Base-by-base conservation (phyloP, 1,139 yeast genomes). In the Yamadazyma atmosphaerica region DNA sequence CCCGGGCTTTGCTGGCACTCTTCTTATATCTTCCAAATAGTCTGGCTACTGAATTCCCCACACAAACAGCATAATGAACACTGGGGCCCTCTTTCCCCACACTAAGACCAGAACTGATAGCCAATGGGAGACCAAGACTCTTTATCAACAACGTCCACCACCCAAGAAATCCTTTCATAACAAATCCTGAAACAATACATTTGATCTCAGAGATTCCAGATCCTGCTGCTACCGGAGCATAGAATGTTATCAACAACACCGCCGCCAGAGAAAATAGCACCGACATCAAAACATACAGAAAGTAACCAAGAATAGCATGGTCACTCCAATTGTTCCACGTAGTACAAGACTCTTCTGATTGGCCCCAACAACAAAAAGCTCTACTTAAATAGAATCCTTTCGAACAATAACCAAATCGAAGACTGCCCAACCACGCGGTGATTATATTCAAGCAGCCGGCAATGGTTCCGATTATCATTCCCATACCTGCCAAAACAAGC, bases 121-220 rank as follows among this genome's bases (percentile, higher is more conserved):
- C 86, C 43, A 90, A 66, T 0, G 98, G 98, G 34, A 94, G 66
- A 0, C 95, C 87, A 4, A 88, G 58, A 39, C 89, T 77, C 52
- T 94, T 94, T 39, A 89, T 80, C 1, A 79, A 51, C 22, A 92
- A 66, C 0, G 97, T 89, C 58, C 77, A 69, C 62, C 83, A 74
- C 15, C 84, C 86, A 38, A 92, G 70, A 52, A 90, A 94, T 4
- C 87, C 89, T 25, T 79, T 77, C 72, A 86, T 76, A 16, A 78
- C 80, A 57, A 90, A 94, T 0, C 99, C 99, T 0, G 95, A 84
- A 2, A 92, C 89, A 47, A 94, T 89, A 57, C 95, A 86, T 60
- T 94, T 94, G 59, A 94, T 92, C 58, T 94, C 99, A 4, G 97
- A 85, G 35, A 94, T 94, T 0, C 98, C 98, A 2, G 96, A 86